Base-by-base conservation (phyloP, 768 basidiomycete genomes). In the Boletellus ananas region DNA sequence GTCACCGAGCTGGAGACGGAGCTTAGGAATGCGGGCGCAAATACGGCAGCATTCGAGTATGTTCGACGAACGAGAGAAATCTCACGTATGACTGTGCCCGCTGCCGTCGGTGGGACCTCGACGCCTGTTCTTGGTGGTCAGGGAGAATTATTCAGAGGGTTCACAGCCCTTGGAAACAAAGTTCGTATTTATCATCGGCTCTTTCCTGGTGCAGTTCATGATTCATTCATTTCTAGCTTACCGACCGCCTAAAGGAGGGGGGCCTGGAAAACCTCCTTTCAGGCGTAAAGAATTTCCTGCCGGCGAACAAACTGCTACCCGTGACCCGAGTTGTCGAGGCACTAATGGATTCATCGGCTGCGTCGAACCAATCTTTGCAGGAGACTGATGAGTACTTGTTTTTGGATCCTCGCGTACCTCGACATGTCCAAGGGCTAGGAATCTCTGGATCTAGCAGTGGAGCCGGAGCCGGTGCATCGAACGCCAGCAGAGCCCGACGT, bases 231-330 rank as follows among this genome's bases (percentile, higher is more conserved):
- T 51, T 50, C 25, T 59, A 96, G 94, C 80, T 98, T 40, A 94
- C 93, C 1, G 92, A 94, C 63, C 81, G 91, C 41, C 73, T 98
- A 47, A 90, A 94, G 70, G 95, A 96, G 63, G 90, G 94, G 33
- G 93, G 93, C n/a, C 77, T 98, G 29, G 94, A 98, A 66, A 95
- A 95, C 66, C 76, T 99, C 14, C 90, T 99, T 55, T 94, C 94
- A 0, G 95, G 94, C 34, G 96, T 99, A 60, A 96, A 95, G 68
- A 97, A 96, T 71, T 94, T 99, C 76, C 71, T 99, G 16, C 96
- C 96, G 1, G 87, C 91, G 3, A 91, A 93, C 65, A 95, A 99
- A 70, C 80, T 96, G 34, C 79, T 96, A 43, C 87, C 92, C 11
- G 83, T 95, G 40, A 97, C 96, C 0, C 85, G 96, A 11, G 76